Percentiles rank a stretch among this genome's conserved stretches.
Conservation (phyloP, 2,329 filamentous ascomycete genomes). For the Aureobasidium melanogenum region DNA sequence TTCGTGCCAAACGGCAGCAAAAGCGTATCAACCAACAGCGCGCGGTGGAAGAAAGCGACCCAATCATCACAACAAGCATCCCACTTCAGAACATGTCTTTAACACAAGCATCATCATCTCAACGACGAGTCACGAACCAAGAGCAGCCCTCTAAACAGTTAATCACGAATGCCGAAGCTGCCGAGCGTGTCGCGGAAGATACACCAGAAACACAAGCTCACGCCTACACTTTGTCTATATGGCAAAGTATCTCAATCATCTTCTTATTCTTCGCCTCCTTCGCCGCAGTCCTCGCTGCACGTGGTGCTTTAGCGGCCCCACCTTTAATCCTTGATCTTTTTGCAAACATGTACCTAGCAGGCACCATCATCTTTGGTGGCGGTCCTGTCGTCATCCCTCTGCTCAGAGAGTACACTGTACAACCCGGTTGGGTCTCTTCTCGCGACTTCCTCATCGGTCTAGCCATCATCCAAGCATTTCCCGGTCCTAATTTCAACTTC, state of each 20-base stretch:
- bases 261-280: slow-evolving; percentile 34
- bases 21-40: neutral
- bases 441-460: slow-evolving; percentile 66
- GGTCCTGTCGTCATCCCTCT: slow-evolving; percentile 38
- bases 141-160: neutral
- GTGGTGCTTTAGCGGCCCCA: slow-evolving; percentile 29
- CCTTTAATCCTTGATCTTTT: slow-evolving; percentile 54
- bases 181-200: neutral
- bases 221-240: neutral
- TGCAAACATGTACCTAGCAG: slow-evolving; percentile 64
- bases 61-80: neutral
- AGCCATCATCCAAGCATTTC: slow-evolving; percentile 62
- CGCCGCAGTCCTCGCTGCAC: slow-evolving; percentile 44
- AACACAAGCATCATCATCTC: neutral
- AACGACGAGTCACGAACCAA: neutral
- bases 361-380: slow-evolving; percentile 47
- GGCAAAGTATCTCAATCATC: neutral
- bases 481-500: slow-evolving; percentile 53
- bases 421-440: slow-evolving; percentile 59
- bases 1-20: neutral
- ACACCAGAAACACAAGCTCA: neutral
- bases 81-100: neutral
- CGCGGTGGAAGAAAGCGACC: neutral
- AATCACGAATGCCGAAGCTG: neutral
- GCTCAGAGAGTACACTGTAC: slow-evolving; percentile 44